These are phyloP conservation scores for Hsuehochloa calcarea DNA, from an alignment of 176 grass and related monocot genomes.

Conservation along the genomic window DNA sequence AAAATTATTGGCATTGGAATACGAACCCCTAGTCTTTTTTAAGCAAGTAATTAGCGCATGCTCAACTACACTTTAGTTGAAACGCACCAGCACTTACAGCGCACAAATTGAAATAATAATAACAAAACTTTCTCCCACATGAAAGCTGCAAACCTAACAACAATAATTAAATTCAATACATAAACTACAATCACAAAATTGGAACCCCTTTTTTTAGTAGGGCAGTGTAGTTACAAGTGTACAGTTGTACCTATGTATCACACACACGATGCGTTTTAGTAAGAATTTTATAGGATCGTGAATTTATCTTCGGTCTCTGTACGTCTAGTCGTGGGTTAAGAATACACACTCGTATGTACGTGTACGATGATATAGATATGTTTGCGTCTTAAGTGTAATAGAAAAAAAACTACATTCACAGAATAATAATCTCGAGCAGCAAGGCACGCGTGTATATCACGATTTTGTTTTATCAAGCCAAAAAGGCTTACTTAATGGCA, in stretches of 20 bases:
- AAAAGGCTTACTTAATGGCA: neutral
- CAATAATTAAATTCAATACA: neutral
- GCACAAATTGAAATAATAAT: neutral
- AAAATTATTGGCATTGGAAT: neutral
- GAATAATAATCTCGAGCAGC: neutral
- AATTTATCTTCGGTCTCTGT: no score
- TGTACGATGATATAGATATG: no score
- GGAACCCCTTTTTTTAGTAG: no score
- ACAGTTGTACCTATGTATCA: no score
- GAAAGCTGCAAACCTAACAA: neutral
- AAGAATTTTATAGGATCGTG: no score
- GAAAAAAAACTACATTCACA: no score
- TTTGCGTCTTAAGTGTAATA: no score
- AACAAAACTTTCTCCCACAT: neutral
- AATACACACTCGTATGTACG: no score
- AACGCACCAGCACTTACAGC: neutral
- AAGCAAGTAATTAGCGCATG: neutral
- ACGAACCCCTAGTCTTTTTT: neutral
- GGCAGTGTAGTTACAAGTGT: no score
- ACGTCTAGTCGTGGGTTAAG: rapidly evolving
- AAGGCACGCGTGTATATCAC: neutral
- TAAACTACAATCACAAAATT: no score
- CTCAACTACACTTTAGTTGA: neutral
- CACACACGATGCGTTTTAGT: rapidly evolving
- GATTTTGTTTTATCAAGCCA: neutral